A percentile compares a stretch with the other conserved stretches of the same genome.
Evolutionary conservation across 1,284 basidiomycete species (phyloP).

Genomic region (Tausonia pullulans): DNA sequence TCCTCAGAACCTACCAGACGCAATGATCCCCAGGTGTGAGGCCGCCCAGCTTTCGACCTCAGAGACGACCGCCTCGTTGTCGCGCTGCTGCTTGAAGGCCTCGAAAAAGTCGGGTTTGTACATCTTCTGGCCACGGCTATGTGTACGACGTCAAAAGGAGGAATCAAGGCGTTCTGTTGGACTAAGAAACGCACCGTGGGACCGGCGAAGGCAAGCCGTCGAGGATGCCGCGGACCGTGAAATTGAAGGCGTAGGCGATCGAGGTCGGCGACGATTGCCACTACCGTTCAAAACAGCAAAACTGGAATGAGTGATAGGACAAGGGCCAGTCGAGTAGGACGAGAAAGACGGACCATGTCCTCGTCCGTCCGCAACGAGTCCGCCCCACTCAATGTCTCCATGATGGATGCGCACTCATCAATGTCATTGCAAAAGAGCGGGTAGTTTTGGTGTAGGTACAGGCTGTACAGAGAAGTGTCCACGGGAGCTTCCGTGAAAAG

Average conservation of each 20-base stretch:
- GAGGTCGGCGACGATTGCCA: conserved; percentile 50
- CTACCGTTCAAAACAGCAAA: conserved; percentile 33
- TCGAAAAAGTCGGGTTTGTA: conserved; percentile 42
- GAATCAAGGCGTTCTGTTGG: background rate
- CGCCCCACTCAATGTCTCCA: conserved; percentile 69
- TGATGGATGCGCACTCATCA: conserved; percentile 58
- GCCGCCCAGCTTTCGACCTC: conserved; percentile 27
- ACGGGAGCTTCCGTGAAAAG: conserved; percentile 80
- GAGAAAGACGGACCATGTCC: conserved; percentile 48
- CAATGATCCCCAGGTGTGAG: conserved; percentile 20
- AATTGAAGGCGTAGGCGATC: conserved; percentile 74
- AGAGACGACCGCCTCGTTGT: conserved; percentile 29
- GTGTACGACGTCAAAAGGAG: background rate
- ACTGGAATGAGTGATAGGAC: conserved; percentile 12
- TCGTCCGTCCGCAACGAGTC: conserved; percentile 59
- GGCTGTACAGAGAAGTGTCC: conserved; percentile 72
- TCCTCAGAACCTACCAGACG: conserved; percentile 28
- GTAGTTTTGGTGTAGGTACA: conserved; percentile 92
- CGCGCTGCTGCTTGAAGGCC: conserved; percentile 27
- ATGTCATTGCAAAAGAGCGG: conserved; percentile 66
- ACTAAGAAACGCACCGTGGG: conserved; percentile 38
- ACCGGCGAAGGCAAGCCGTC: conserved; percentile 81
- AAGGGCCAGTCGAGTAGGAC: background rate
- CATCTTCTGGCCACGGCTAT: conserved; percentile 53
- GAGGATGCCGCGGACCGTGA: conserved; percentile 62